phyloP scores from a whole-genome alignment of 495 filamentous ascomycete species.

The Talaromyces adpressus region DNA sequence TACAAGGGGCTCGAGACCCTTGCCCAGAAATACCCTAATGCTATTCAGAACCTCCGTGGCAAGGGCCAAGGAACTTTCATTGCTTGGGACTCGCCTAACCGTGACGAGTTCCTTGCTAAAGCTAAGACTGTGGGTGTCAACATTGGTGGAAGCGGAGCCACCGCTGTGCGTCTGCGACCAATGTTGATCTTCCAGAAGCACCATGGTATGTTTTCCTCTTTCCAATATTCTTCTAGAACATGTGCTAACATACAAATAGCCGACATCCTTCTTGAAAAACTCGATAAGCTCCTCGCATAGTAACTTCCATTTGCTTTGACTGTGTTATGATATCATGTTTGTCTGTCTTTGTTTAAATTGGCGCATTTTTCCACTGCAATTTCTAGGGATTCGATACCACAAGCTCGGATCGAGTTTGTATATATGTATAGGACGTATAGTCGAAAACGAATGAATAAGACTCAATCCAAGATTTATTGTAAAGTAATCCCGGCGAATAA shows the following conservation, averaged over 20 bases:
- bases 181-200: constrained; percentile 96
- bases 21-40: constrained; percentile 65
- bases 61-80: constrained; percentile 96
- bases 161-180: constrained; percentile 77
- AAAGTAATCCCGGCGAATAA: not conserved
- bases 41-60: constrained; percentile 85
- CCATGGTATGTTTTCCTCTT: constrained; percentile 56
- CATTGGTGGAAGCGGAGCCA: constrained; percentile 81
- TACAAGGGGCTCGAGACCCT: constrained; percentile 64
- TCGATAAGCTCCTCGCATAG: constrained; percentile 71
- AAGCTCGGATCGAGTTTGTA: constrained; percentile 2
- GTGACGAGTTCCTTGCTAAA: constrained; percentile 78
- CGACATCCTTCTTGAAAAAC: constrained; percentile 56
- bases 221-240: constrained; percentile 8
- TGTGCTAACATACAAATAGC: constrained; percentile 31
- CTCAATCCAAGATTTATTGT: not conserved
- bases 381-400: not conserved
- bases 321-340: constrained; percentile 5
- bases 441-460: not conserved
- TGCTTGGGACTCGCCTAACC: constrained; percentile 82
- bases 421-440: constrained; percentile 7
- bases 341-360: not conserved
- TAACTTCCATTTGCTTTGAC: constrained; percentile 20
- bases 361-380: not conserved
- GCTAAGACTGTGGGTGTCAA: constrained; percentile 76